Percentiles rank a stretch among this genome's conserved stretches.
Evolutionary conservation across 2,329 filamentous ascomycete species (phyloP).

Genomic region (Aureobasidium mangrovei): DNA sequence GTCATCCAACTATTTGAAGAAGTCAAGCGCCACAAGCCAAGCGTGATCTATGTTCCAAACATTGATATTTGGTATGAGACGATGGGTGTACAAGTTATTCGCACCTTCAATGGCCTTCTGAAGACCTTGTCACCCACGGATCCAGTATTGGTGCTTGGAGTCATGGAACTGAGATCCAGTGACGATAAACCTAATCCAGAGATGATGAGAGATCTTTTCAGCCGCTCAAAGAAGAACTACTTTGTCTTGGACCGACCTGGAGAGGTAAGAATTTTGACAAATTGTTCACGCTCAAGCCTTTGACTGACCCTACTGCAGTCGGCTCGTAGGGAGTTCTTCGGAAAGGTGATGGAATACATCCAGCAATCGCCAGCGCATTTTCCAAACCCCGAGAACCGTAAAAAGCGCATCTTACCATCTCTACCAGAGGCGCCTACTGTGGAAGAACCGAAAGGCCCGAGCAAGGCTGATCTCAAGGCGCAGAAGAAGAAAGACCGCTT

Average conservation of each 20-base stretch:
- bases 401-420: constrained; percentile 71
- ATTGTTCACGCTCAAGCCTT: background rate
- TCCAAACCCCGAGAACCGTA: constrained; percentile 76
- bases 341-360: constrained; percentile 63
- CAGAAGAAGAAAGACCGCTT: constrained; percentile 76
- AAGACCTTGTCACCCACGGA: constrained; percentile 81
- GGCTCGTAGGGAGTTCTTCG: constrained; percentile 71
- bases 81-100: constrained; percentile 55
- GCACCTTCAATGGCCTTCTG: constrained; percentile 75
- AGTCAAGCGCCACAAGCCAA: constrained; percentile 87
- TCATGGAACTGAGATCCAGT: constrained; percentile 52
- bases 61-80: constrained; percentile 80
- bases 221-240: constrained; percentile 71
- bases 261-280: constrained; percentile 38
- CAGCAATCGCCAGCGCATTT: constrained; percentile 75
- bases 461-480: constrained; percentile 70
- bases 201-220: constrained; percentile 74
- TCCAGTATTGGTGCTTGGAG: constrained; percentile 78
- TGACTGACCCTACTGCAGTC: constrained; percentile 26
- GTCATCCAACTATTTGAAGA: constrained; percentile 87
- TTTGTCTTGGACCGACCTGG: constrained; percentile 61
- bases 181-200: constrained; percentile 44
- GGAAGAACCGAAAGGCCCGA: constrained; percentile 47
- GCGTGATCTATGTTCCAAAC: constrained; percentile 88
- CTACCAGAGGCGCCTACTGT: constrained; percentile 57